phyloP scores from a whole-genome alignment of 2,329 filamentous ascomycete genomes.

The Cercospora sp. region DNA sequence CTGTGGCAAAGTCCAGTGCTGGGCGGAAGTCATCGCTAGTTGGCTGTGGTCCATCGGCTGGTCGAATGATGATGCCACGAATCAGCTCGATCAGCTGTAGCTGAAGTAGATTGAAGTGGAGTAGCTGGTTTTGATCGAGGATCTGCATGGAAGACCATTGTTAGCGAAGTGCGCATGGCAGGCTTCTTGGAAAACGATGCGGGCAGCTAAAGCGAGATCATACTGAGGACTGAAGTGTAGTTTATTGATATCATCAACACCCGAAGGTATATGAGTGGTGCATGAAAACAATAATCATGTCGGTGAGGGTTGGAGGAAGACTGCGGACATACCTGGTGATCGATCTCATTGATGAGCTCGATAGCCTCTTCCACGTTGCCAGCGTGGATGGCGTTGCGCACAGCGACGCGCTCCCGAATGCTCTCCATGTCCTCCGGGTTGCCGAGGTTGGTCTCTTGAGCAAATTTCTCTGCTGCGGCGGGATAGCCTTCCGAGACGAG shows the following conservation, averaged over 20 bases:
- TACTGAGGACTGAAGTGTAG: conserved; percentile 81
- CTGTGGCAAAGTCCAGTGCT: conserved; percentile 82
- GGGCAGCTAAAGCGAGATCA: conserved; percentile 56
- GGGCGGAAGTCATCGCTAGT: conserved; percentile 73
- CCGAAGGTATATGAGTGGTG: conserved; percentile 96
- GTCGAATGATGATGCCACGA: conserved; percentile 57
- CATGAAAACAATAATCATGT: conserved; percentile 99
- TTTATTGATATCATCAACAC: conserved; percentile 80
- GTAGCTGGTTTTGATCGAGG: conserved; percentile 73
- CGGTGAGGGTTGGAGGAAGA: conserved; percentile 36
- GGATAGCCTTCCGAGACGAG: conserved; percentile 94
- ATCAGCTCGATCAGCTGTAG: conserved; percentile 95
- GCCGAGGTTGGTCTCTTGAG: conserved; percentile 84
- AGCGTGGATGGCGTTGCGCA: conserved; percentile 79
- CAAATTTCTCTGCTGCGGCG: conserved; percentile 88
- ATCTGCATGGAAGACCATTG: conserved; percentile 59
- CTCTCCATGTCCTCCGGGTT: conserved; percentile 67
- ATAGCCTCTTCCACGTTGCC: conserved; percentile 87
- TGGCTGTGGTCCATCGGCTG: conserved; percentile 45
- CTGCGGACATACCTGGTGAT: conserved; percentile 75
- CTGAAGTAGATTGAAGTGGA: conserved; percentile 87
- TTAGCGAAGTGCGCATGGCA: conserved; percentile 15
- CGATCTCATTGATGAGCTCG: conserved; percentile 81
- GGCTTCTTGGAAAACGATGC: not conserved
- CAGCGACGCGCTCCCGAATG: conserved; percentile 76